Base-by-base conservation (phyloP, 495 filamentous ascomycete genomes). In the Xylona heveae region DNA sequence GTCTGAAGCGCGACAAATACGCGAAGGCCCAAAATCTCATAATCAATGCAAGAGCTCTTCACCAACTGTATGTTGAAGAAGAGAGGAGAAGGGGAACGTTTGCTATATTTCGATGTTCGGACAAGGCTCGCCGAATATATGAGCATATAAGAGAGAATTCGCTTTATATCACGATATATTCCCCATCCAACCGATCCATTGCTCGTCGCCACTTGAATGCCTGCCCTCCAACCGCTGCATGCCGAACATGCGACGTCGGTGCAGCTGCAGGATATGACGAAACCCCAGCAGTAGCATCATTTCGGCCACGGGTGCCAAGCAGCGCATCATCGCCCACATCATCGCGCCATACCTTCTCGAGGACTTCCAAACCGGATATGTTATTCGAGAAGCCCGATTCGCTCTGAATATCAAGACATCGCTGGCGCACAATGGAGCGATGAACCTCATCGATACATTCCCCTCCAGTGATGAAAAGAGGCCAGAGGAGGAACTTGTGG, bases 381-480 rank as follows among this genome's bases (percentile, higher is more conserved):
- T 91, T 93, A 47, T 94, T 94, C 54, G 77, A 77, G 48, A 94
- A 92, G 9, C 82, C 84, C 26, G 74, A 81, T 44, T 84, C 76
- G 16, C 69, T 64, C 57, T 81, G 79, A 42, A 93, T 82, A 47
- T 85, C 81, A 24, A 71, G 57, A 56, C 82, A 92, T 31, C 83
- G 68, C 42, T 68, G 55, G 13, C 80, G 67, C 28, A 95, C 74
- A 29, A 82, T 64, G 19, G 64, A 59, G 34, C 84, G 73, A 39
- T 92, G 78, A 23, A 71, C 57, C 39, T 80, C 75, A 33, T 75
- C 71, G 33, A 91, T 78, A 46, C 83, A 91, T 55, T 93, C 85
- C 15, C 78, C 81, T 19, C 85, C 84, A 0, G 72, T 74, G 30
- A 94, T 75, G 47, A 93, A 93, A 6, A 94, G 62, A 6, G 85